These are phyloP conservation scores for Tetramitus jugosus DNA, from an alignment of 208 protist genomes.

Conservation along the genomic window DNA sequence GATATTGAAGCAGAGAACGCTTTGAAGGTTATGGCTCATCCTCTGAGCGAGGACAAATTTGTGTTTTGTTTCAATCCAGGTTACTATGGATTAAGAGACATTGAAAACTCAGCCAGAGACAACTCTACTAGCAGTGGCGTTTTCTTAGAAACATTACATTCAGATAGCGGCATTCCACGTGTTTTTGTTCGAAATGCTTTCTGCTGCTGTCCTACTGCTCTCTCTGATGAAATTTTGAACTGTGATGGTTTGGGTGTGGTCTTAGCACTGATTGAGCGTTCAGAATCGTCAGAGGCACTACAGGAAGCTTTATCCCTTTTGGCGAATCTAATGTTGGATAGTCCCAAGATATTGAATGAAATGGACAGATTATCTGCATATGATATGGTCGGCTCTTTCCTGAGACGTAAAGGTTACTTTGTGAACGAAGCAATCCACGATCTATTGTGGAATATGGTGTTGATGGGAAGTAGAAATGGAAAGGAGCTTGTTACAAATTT, in stretches of 20 bases:
- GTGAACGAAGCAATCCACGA: neutral
- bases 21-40: too few relatives aligned
- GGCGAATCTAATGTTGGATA: neutral
- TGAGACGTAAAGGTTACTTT: neutral
- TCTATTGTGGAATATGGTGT: neutral
- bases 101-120: too few relatives aligned
- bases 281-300: neutral
- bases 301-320: neutral
- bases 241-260: neutral
- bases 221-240: neutral
- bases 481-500: conserved; percentile 9
- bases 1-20: neutral
- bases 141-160: neutral
- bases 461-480: neutral
- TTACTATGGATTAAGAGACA: too few relatives aligned
- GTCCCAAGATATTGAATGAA: neutral
- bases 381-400: neutral
- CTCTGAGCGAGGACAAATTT: neutral
- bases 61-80: neutral
- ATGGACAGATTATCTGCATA: conserved; percentile 4
- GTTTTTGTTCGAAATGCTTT: neutral
- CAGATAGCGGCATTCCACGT: neutral
- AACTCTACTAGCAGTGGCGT: neutral
- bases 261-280: neutral
- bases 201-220: neutral